Evolutionary conservation across 768 basidiomycete genomes (phyloP), one percentile per base, ranked within the genome.

Genomic region (Lentinula edodes): DNA sequence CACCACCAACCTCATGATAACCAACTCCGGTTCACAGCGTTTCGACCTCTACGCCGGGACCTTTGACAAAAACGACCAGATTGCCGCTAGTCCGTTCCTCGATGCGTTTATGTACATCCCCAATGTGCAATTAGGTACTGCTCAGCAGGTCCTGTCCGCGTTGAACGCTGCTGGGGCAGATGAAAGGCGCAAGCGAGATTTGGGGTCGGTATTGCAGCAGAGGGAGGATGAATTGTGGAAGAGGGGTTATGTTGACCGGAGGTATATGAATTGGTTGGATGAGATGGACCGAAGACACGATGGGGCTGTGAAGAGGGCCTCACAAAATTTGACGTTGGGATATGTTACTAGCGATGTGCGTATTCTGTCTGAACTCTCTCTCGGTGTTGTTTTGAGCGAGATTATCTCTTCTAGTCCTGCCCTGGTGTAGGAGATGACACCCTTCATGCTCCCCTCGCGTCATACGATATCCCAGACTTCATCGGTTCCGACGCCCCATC

Each of bases 31-130:
- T 13, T 82, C 78, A 13, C 76, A 85, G 66, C 84, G 90, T 53
- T 91, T 85, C 72, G 81, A 89, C 65, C 70, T 92, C 56, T 86
- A 84, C 67, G 66, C 78, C 1, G 91, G 91, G 1, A 67, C 83
- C 1, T 93, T 94, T 74, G 88, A 87, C 36, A 85, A 85, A 70
- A 90, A 93, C 69, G 91, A 94, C 70, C 87, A 91, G 66, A 79
- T 93, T 51, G 89, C 89, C 0, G 82, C 83, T 1, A 85, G 83
- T 7, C 90, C 92, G 0, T 94, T 89, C 69, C 70, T 74, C 0
- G 84, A 92, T 67, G 62, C 75, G 7, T 90, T 91, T 77, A 63
- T 82, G n/a, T 91, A 79, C 71, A 79, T 92, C 58, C 72, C 85
- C 5, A 74, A 81, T 45, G 76, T 92, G 34, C 70, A 80, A 0